Conservation (phyloP, 306 rosid genomes). For the Trifolium dubium region DNA sequence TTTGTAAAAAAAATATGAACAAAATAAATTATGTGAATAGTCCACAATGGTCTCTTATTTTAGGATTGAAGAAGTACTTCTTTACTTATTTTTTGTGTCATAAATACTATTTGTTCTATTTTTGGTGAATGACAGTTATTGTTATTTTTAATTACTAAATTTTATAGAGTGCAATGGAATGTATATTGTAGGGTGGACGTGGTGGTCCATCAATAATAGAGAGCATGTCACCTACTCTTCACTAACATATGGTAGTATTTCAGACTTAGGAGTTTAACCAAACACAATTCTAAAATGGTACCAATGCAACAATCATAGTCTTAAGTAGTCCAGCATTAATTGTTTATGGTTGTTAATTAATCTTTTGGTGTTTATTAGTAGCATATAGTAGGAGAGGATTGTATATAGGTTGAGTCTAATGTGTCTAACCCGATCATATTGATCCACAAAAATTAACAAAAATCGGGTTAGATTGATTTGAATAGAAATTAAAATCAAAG, state of each 20-base stretch:
- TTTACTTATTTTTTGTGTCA: neutral
- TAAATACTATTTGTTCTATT: neutral
- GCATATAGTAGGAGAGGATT: neutral
- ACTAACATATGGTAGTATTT: neutral
- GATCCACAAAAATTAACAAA: too few relatives aligned
- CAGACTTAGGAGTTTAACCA: slow-evolving; percentile 26
- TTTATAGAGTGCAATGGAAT: neutral
- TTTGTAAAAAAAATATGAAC: too few relatives aligned
- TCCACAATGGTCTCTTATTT: too few relatives aligned
- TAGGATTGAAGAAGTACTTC: too few relatives aligned
- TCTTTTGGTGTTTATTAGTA: neutral
- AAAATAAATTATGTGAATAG: too few relatives aligned
- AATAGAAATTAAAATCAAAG: too few relatives aligned
- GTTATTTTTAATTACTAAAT: neutral
- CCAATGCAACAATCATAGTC: slow-evolving; percentile 4
- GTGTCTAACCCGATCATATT: too few relatives aligned
- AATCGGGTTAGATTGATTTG: too few relatives aligned
- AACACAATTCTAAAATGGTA: slow-evolving; percentile 30
- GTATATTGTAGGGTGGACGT: slow-evolving; percentile 4
- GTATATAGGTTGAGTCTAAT: too few relatives aligned
- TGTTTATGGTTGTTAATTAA: neutral
- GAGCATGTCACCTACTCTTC: slow-evolving; percentile 10
- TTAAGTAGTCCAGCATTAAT: neutral
- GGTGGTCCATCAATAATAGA: neutral
- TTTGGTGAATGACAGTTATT: neutral